phyloP scores from a whole-genome alignment of 31 red algal genomes.

The Asparagopsis taxiformis region DNA sequence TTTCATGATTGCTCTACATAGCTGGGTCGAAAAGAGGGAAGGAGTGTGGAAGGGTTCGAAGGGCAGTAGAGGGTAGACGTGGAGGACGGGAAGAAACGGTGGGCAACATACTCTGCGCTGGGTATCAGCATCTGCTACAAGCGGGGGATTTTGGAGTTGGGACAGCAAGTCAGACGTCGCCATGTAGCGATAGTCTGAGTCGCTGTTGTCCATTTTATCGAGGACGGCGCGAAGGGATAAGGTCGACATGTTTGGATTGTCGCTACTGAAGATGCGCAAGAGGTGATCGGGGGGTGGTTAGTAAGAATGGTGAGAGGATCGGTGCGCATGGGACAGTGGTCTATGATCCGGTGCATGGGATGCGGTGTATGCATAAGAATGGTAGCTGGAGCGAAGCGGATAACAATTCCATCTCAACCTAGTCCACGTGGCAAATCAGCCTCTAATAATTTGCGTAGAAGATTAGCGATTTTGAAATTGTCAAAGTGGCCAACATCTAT shows the following conservation, averaged over 20 bases:
- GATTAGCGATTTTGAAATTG: too few relatives aligned
- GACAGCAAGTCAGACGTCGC: conserved; percentile 85
- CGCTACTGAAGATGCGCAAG: background rate
- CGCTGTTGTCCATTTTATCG: conserved; percentile 78
- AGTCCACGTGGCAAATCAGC: too few relatives aligned
- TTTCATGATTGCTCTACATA: conserved; percentile 64
- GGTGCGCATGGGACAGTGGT: too few relatives aligned
- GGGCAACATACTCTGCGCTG: conserved; percentile 51
- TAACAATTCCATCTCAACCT: too few relatives aligned
- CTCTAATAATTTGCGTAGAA: too few relatives aligned
- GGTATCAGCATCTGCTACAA: conserved; percentile 50
- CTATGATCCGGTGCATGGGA: too few relatives aligned
- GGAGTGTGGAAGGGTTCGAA: background rate
- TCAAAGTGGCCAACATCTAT: too few relatives aligned
- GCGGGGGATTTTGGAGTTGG: conserved; percentile 51
- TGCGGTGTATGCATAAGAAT: too few relatives aligned
- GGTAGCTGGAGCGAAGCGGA: too few relatives aligned
- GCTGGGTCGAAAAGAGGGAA: conserved; percentile 2
- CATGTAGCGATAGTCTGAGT: conserved; percentile 96
- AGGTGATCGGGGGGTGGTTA: background rate
- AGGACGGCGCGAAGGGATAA: conserved; percentile 38
- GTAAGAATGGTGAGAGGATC: too few relatives aligned
- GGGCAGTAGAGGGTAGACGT: background rate
- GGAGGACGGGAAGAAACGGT: background rate
- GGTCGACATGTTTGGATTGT: background rate